These are phyloP conservation scores for Centaurea solstitialis DNA, from an alignment of 129 eudicot genomes.

Conservation along the genomic window DNA sequence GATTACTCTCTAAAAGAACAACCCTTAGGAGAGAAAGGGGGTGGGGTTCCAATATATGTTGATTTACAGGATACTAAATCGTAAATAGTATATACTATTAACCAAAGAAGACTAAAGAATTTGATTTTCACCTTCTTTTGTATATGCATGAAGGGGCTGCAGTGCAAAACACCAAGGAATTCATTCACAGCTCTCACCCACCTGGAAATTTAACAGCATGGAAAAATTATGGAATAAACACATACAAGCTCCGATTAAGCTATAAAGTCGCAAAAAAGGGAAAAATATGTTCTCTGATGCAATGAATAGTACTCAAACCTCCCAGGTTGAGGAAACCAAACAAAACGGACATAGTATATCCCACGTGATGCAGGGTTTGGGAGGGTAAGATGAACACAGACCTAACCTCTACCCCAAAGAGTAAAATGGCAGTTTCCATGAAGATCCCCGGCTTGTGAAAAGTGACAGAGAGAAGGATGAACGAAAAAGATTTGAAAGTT, in stretches of 20 bases:
- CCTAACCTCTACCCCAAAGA: not conserved
- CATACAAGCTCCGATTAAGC: slow-evolving; percentile 3
- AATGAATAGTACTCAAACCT: not conserved
- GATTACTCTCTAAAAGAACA: too few relatives aligned
- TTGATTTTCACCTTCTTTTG: slow-evolving; percentile 53
- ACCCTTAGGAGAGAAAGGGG: not conserved
- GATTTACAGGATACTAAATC: not conserved
- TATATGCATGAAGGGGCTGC: slow-evolving; percentile 70
- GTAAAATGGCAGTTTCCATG: not conserved
- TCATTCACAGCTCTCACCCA: slow-evolving; percentile 94
- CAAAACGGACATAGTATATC: not conserved
- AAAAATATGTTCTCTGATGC: not conserved
- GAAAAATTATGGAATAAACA: not conserved
- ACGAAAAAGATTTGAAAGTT: not conserved
- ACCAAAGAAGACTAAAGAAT: not conserved
- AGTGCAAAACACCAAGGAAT: slow-evolving; percentile 63
- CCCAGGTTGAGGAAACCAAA: not conserved
- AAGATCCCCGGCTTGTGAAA: not conserved
- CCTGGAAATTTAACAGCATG: slow-evolving; percentile 48
- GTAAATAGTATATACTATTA: not conserved
- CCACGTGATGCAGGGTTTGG: not conserved
- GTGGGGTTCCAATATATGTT: not conserved
- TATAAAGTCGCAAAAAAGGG: not conserved
- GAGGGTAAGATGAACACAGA: not conserved
- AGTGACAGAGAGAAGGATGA: not conserved